Percentiles rank a stretch among this genome's conserved stretches.
These are phyloP conservation scores for Talaromyces trachyspermus DNA, from an alignment of 495 filamentous ascomycete species.

Conservation along the genomic window DNA sequence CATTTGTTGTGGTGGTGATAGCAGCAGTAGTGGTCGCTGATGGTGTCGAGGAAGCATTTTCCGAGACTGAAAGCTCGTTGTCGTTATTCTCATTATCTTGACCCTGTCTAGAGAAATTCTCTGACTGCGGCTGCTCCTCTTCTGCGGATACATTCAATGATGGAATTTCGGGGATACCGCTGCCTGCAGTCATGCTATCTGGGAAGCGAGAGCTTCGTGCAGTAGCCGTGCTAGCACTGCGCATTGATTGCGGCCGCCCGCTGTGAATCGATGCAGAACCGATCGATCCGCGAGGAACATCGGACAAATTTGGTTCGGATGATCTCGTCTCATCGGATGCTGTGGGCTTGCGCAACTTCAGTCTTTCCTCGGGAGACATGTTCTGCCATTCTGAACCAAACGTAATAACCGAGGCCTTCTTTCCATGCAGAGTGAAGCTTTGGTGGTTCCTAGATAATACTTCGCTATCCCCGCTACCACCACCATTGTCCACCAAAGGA, in stretches of 20 bases:
- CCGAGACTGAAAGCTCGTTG: background rate
- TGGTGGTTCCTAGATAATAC: slow-evolving; percentile 69
- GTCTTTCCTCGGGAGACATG: slow-evolving; percentile 70
- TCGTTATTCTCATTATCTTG: background rate
- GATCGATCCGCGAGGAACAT: slow-evolving; percentile 26
- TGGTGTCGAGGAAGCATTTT: background rate
- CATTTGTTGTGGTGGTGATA: background rate
- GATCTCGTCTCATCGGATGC: slow-evolving; percentile 37
- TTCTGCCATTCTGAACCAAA: slow-evolving; percentile 87
- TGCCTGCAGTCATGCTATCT: slow-evolving; percentile 14
- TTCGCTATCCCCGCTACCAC: slow-evolving; percentile 44
- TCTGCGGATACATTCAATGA: background rate
- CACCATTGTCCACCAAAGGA: slow-evolving; percentile 51
- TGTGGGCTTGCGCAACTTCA: slow-evolving; percentile 49
- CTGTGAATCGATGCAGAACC: slow-evolving; percentile 18
- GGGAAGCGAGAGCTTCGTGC: slow-evolving; percentile 21
- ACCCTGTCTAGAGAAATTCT: background rate
- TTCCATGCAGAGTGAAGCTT: slow-evolving; percentile 93
- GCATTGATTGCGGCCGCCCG: slow-evolving; percentile 27
- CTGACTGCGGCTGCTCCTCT: background rate
- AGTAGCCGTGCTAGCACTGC: slow-evolving; percentile 34
- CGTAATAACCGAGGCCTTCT: slow-evolving; percentile 93
- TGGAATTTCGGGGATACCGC: slow-evolving; percentile 7
- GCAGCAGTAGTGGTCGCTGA: background rate
- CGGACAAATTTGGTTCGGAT: slow-evolving; percentile 28